Evolutionary conservation across 2,329 filamentous ascomycete genomes (phyloP).

Genomic region (Colletotrichum euphorbiae): DNA sequence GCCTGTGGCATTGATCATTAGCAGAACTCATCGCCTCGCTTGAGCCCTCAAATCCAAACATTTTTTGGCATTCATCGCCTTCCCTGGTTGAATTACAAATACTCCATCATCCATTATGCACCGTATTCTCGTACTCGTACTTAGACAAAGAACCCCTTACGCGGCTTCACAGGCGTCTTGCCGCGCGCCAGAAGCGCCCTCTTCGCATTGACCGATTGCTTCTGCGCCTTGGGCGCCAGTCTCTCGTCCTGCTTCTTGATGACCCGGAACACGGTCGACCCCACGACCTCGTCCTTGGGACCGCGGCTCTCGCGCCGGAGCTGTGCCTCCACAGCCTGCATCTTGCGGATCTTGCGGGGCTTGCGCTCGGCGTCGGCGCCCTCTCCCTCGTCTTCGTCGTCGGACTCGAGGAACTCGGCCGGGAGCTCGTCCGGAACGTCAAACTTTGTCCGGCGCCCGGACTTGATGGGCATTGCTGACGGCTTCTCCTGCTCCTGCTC

Average conservation of each 20-base stretch:
- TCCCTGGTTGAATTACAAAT: neutral
- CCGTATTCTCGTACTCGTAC: neutral
- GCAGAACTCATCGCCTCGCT: constrained; percentile 5
- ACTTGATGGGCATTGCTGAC: constrained; percentile 36
- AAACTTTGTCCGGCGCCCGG: constrained; percentile 44
- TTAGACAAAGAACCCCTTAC: constrained; percentile 59
- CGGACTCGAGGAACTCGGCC: constrained; percentile 66
- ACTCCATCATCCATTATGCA: constrained; percentile 15
- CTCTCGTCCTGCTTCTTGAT: constrained; percentile 56
- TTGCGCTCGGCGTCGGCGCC: constrained; percentile 42
- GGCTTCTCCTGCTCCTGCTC: constrained; percentile 43
- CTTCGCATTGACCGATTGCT: constrained; percentile 56
- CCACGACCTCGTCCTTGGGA: constrained; percentile 61
- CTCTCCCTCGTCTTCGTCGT: constrained; percentile 55
- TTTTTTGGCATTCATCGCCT: constrained; percentile 22
- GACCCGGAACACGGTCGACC: constrained; percentile 66
- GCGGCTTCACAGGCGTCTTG: constrained; percentile 50
- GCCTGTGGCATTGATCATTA: constrained; percentile 1
- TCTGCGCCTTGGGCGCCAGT: constrained; percentile 61
- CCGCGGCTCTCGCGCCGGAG: constrained; percentile 50
- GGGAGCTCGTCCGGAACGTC: constrained; percentile 61
- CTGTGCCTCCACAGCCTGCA: constrained; percentile 54
- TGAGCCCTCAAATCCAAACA: constrained; percentile 22
- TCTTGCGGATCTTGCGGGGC: constrained; percentile 56
- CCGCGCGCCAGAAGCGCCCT: constrained; percentile 59